Evolutionary conservation across 108 stramenopile genomes (phyloP).

Genomic region (Skeletonema tropicum): DNA sequence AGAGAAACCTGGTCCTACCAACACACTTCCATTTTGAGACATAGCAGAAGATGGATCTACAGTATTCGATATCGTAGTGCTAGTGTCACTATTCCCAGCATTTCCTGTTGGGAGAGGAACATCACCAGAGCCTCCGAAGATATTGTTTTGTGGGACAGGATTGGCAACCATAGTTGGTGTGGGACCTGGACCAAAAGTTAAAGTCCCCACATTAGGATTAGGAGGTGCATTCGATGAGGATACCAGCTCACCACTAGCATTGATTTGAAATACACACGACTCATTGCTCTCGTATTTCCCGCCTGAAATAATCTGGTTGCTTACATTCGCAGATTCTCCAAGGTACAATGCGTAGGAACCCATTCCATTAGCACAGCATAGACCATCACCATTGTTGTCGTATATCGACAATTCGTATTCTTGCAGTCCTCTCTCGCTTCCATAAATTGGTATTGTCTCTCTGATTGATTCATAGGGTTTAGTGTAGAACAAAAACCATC

Average conservation of each 20-base stretch:
- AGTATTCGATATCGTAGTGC: background rate
- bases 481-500: constrained; percentile 28
- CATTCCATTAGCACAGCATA: constrained; percentile 20
- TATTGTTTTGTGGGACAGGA: background rate
- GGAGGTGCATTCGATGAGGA: background rate
- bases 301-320: constrained; percentile 11
- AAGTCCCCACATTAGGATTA: background rate
- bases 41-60: background rate
- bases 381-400: constrained; percentile 13
- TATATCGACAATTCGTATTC: constrained; percentile 20
- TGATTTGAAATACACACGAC: constrained; percentile 11
- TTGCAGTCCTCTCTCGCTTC: constrained; percentile 9
- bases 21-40: background rate
- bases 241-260: constrained; percentile 4
- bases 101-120: background rate
- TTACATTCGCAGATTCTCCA: constrained; percentile 7
- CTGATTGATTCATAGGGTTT: background rate
- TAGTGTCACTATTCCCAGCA: background rate
- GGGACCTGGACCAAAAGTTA: background rate
- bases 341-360: constrained; percentile 27
- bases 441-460: constrained; percentile 37
- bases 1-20: background rate
- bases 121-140: background rate
- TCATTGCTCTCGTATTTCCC: constrained; percentile 9
- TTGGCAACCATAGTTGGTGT: background rate